Base-by-base conservation (phyloP, 2,329 filamentous ascomycete genomes). In the Exophiala spinifera region DNA sequence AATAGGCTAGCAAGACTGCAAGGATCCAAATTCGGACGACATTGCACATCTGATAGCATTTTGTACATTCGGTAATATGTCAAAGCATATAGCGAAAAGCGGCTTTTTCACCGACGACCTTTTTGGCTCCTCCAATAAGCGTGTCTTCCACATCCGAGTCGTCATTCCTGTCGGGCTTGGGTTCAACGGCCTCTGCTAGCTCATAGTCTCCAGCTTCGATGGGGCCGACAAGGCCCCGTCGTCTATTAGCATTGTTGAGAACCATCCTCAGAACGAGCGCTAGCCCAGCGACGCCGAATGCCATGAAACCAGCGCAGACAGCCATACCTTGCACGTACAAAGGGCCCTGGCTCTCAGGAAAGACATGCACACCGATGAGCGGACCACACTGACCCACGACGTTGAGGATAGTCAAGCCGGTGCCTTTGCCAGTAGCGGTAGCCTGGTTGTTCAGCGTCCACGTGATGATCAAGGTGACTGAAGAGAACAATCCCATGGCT, bases 361-460 rank as follows among this genome's bases (percentile, higher is more conserved):
- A 88, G 47, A 88, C 69, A 42, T 83, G 74, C 5, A 83, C 86
- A 14, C 85, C 85, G n/a, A 88, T 72, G 3, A 88, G 71, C 1
- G 89, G 89, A 0, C 89, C 89, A 60, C 85, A 86, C 72, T 95
- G 89, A 1, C 89, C 91, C 13, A 96, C 79, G 33, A 90, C 65
- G 69, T 96, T 91, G 66, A 96, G 70, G 28, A 96, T 77, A 1
- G 87, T 89, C 65, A 95, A 88, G 1, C 87, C 89, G 1, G 83
- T 83, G 0, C 89, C 89, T 61, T 88, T 87, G 5, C 83, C 81
- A 48, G 81, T 82, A 57, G 85, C 82, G 11, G 77, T 83, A 49
- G 80, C 74, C 67, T 94, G 88, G 69, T 95, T 96, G 67, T 95
- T 95, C 66, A 96, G 82, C 33, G 82, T 89, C 91, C 91, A 96